A percentile compares a stretch with the other conserved stretches of the same genome.
These are phyloP conservation scores for Viridothelium virens DNA, from an alignment of 495 filamentous ascomycete genomes.

Conservation along the genomic window DNA sequence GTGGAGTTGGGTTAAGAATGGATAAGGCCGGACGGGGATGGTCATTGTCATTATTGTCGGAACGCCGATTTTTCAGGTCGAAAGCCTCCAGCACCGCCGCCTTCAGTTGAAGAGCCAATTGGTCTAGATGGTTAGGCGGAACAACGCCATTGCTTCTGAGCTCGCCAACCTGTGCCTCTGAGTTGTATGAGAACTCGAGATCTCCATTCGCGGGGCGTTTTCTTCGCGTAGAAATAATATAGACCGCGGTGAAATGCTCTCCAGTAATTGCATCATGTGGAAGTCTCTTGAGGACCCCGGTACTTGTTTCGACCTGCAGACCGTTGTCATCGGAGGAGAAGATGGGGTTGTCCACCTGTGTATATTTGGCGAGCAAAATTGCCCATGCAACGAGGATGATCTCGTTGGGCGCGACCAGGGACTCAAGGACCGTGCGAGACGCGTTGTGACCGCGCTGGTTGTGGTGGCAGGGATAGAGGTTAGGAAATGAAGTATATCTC, in stretches of 20 bases:
- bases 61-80: background rate
- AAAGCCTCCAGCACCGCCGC: background rate
- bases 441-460: background rate
- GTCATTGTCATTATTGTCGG: too few species aligned
- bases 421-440: background rate
- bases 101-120: background rate
- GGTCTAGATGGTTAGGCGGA: slow-evolving; percentile 1
- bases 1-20: slow-evolving; percentile 53
- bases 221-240: background rate
- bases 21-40: slow-evolving; percentile 37
- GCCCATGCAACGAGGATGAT: background rate
- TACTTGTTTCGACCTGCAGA: background rate
- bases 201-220: background rate
- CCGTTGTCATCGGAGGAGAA: background rate
- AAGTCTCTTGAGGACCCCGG: background rate
- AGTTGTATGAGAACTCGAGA: background rate
- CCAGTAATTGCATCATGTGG: background rate
- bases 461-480: background rate
- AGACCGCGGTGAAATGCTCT: background rate
- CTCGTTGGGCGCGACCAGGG: background rate
- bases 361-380: background rate
- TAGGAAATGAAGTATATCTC: slow-evolving; percentile 1
- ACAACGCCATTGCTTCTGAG: slow-evolving; percentile 5
- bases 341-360: background rate
- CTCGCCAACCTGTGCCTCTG: background rate